A percentile compares a stretch with the other conserved stretches of the same genome.
Evolutionary conservation across 306 rosid species (phyloP).

Genomic region (Rosa rugosa): DNA sequence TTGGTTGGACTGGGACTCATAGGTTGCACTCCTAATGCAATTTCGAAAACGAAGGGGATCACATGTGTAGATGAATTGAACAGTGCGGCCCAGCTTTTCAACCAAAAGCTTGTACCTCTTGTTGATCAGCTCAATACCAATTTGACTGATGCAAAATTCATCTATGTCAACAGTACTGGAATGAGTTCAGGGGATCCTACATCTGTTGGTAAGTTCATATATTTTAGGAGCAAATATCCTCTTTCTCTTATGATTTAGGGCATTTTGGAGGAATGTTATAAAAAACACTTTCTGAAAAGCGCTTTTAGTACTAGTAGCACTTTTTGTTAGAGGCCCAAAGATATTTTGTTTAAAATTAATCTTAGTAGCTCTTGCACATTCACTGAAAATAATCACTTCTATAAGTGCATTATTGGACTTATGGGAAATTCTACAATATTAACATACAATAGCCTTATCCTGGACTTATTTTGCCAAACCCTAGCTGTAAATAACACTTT

Average conservation of each 20-base stretch:
- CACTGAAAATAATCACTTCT: no score
- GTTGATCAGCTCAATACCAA: constrained; percentile 37
- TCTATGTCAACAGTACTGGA: constrained; percentile 21
- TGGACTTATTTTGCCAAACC: neutral
- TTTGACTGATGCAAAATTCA: constrained; percentile 36
- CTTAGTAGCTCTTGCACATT: no score
- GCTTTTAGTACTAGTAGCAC: no score
- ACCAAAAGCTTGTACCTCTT: constrained; percentile 32
- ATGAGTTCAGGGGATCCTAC: neutral
- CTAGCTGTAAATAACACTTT: neutral
- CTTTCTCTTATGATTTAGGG: neutral
- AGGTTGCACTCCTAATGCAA: constrained; percentile 55
- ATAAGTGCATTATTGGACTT: no score
- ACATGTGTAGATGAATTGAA: constrained; percentile 38
- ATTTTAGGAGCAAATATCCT: neutral
- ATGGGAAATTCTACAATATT: no score
- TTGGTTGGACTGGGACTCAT: constrained; percentile 36
- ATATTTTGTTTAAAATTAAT: no score
- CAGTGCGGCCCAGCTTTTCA: constrained; percentile 34
- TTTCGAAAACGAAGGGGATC: constrained; percentile 18
- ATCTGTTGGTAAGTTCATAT: neutral
- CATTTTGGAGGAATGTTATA: neutral
- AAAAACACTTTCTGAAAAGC: no score
- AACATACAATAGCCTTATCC: no score
- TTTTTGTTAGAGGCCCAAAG: no score